phyloP scores from a whole-genome alignment of 768 basidiomycete species.

The Crepidotus variabilis region DNA sequence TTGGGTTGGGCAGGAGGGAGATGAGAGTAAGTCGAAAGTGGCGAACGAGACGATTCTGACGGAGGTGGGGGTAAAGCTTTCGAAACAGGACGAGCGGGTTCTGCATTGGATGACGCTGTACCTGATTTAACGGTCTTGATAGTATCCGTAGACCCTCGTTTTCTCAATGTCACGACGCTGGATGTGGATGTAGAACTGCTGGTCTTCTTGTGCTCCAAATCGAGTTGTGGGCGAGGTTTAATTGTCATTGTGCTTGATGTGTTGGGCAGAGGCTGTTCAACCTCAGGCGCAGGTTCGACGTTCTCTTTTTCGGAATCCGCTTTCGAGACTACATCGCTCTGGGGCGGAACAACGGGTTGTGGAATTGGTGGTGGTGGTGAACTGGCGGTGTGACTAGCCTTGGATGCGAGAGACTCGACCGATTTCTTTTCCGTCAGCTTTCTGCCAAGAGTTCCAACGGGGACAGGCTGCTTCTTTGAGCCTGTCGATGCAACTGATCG shows the following conservation, averaged over 20 bases:
- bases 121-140: constrained; percentile 29
- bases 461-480: constrained; percentile 4
- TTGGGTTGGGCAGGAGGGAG: constrained; percentile 10
- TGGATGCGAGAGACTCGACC: background rate
- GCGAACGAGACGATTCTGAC: background rate
- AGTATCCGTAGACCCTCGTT: constrained; percentile 42
- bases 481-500: constrained; percentile 9
- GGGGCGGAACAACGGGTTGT: background rate
- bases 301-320: constrained; percentile 2
- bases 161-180: constrained; percentile 37
- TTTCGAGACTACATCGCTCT: constrained; percentile 4
- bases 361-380: background rate
- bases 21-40: constrained; percentile 1
- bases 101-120: background rate
- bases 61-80: constrained; percentile 9
- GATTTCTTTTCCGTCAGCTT: constrained; percentile 3
- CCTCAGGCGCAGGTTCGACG: constrained; percentile 9
- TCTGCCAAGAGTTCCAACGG: constrained; percentile 9
- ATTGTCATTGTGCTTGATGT: constrained; percentile 21
- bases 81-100: constrained; percentile 3
- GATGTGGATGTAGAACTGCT: constrained; percentile 39
- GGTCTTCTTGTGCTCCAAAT: constrained; percentile 41
- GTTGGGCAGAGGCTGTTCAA: constrained; percentile 7
- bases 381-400: background rate
- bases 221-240: constrained; percentile 15